Evolutionary conservation across 371 early-diverging fungal genomes (phyloP), one percentile per base, ranked within the genome.

Genomic region (Apophysomyces variabilis): DNA sequence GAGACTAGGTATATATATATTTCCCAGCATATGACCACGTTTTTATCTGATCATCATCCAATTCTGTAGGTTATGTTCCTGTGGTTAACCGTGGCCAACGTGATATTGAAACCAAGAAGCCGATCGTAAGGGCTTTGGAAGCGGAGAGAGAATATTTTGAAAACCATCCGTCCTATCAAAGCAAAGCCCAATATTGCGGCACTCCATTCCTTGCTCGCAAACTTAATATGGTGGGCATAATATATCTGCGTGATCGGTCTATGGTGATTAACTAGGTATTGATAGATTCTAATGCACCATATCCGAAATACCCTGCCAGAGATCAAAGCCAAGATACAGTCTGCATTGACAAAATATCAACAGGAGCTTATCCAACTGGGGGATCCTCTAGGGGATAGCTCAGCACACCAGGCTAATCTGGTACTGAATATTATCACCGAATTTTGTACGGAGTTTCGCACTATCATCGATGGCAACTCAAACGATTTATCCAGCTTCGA

Each of bases 131-230:
- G 18, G 97, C 99, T 1, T 79, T 99, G 65, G 95, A 95, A 32
- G 85, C 83, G 58, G 99, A 99, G 80, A 86, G 89, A 61, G 72
- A 70, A 54, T 99, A 93, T 81, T 99, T 99, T 75, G 93, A 95
- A 72, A 92, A 88, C 67, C 99, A 99, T 79, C 71, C 91, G 12
- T 83, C 98, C 6, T 99, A 99, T 79, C 86, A 85, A 68, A 90
- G 87, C 85, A 99, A 99, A 78, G 95, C 96, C 5, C 93, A 95
- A 66, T 99, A 94, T 85, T 99, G 99, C 77, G 99, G 99, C 57
- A 98, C 99, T 32, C 96, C 96, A 7, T 99, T 93, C 85, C 79
- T 99, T 67, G 95, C 99, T 4, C 84, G 95, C 58, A 96, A 95
- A 74, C 84, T 99, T 8, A 98, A 97, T 76, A 91, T 92, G 89